Base-by-base conservation (phyloP, 2,329 filamentous ascomycete genomes). In the Phymatotrichopsis omnivora region DNA sequence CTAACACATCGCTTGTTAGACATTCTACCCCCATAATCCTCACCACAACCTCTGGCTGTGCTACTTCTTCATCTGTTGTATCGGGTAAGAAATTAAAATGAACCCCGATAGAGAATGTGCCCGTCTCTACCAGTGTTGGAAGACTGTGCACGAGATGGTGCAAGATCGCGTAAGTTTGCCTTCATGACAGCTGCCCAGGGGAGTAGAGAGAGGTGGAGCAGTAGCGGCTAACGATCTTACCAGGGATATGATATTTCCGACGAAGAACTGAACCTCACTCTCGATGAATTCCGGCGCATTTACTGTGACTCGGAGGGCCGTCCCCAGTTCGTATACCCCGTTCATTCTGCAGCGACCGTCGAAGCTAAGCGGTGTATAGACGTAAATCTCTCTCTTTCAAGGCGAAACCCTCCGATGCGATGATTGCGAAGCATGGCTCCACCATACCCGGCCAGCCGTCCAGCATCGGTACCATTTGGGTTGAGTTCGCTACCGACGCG, bases 131-230 rank as follows among this genome's bases (percentile, higher is more conserved):
- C 83, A 89, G 65, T 85, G 87, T 59, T 93, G 85, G 77, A 78
- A 79, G 66, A 98, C 91, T 7, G 79, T 86, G 37, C 85, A 93
- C 65, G 85, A 98, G 72, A 93, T 98, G 89, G 81, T 91, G 58
- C 72, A 75, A 52, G 91, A 96, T 65, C 71, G 89, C 64, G 87
- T 94, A 75, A 60, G 82, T 46, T 59, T 32, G 27, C 32, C 34
- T 39, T 24, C 32, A 51, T 49, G 52, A 56, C 47, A 53, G 44
- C 51, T 16, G 22, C 8, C n/a, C 5, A 22, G 27, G 29, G 12
- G 5, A 20, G 23, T 8, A 14, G 24, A 29, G 11, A 5, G 14
- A 19, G 17, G n/a, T 16, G 7, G 17, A 16, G 23, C 7, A 19
- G 17, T 24, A 17, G 17, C 36, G 31, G 23, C 55, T 61, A 37